Evolutionary conservation across 2,329 filamentous ascomycete genomes (phyloP), one percentile per base, ranked within the genome.

Genomic region (Onygenales sp.): DNA sequence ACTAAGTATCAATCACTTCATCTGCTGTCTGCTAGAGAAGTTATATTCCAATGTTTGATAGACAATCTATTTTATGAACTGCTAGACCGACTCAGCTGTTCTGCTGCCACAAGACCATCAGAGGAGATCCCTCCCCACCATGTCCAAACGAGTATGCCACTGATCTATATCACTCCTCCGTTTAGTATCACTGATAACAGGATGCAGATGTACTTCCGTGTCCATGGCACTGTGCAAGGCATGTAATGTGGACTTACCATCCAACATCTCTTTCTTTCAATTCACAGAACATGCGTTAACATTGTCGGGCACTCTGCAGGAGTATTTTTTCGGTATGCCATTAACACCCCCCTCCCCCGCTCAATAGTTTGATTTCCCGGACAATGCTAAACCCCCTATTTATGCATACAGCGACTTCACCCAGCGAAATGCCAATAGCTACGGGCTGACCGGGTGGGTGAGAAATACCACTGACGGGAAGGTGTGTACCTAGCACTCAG

Each of bases 401-500:
- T 17, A 17, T 21, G 14, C n/a, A 51, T 11, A n/a, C 51, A 70
- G 62, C 46, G 69, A 73, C 58, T 76, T 74, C 53, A 72, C 75
- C 0, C 69, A 74, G 51, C 69, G 65, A 49, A 69, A 69, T 58
- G 76, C 76, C 7, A 62, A 59, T 2, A 64, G 62, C 36, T 68
- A 75, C 56, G 68, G 66, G 1, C 49, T 78, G n/a, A 76, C 69
- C 9, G 76, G 76, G 31, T 78, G 67, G 63, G 75, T 77, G 4
- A 69, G 66, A 52, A 79, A 79, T 54, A 76, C 72, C 7, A 63
- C 63, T 6, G 72, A 73, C 53, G 73, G 72, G 57, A 69, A 69
- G 61, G 75, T 76, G 17, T 17, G 17, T 17, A 14, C 14, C 14
- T 14, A 17, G 17, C 17, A 17, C 2, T 17, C 17, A 17, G 17